Evolutionary conservation across 352 stramenopile genomes (phyloP).

Genomic region (Globisporangium spinosum): DNA sequence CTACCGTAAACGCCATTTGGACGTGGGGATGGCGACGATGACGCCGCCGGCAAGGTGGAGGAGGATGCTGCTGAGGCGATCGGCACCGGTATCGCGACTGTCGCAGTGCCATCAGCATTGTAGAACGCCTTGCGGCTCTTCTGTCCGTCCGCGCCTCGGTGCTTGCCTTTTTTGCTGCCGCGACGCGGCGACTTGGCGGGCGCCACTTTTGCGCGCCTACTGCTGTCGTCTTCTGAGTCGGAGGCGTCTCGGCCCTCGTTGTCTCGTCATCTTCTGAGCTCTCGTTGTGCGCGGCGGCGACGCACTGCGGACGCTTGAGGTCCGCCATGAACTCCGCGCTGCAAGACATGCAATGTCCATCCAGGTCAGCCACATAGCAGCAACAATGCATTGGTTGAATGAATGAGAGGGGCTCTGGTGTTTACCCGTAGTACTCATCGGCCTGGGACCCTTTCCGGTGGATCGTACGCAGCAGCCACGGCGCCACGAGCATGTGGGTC

Average conservation of each 20-base stretch:
- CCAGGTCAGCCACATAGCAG: not conserved
- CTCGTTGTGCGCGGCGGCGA: slow-evolving; percentile 7
- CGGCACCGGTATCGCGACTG: slow-evolving; percentile 11
- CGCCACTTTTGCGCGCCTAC: slow-evolving; percentile 16
- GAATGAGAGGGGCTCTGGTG: not conserved
- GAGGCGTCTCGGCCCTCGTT: slow-evolving; percentile 21
- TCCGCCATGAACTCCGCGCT: slow-evolving; percentile 62
- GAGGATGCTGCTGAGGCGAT: not conserved
- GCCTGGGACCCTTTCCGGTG: slow-evolving; percentile 65
- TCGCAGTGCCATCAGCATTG: slow-evolving; percentile 34
- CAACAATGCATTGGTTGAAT: not conserved
- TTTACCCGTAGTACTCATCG: slow-evolving; percentile 60
- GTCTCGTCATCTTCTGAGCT: slow-evolving; percentile 17
- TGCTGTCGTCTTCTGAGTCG: slow-evolving; percentile 15
- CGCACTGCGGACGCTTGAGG: slow-evolving; percentile 24
- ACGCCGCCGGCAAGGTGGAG: not conserved
- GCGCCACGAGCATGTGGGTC: slow-evolving; percentile 56
- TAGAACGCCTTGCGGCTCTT: slow-evolving; percentile 36
- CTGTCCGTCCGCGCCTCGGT: not conserved
- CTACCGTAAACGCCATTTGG: slow-evolving; percentile 15
- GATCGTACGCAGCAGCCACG: slow-evolving; percentile 63
- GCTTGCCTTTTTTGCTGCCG: not conserved
- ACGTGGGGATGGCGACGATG: slow-evolving; percentile 6
- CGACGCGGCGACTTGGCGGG: slow-evolving; percentile 18
- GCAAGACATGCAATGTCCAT: not conserved